Conservation (phyloP, 2,329 filamentous ascomycete species). For the Thermoascus crustaceus region DNA sequence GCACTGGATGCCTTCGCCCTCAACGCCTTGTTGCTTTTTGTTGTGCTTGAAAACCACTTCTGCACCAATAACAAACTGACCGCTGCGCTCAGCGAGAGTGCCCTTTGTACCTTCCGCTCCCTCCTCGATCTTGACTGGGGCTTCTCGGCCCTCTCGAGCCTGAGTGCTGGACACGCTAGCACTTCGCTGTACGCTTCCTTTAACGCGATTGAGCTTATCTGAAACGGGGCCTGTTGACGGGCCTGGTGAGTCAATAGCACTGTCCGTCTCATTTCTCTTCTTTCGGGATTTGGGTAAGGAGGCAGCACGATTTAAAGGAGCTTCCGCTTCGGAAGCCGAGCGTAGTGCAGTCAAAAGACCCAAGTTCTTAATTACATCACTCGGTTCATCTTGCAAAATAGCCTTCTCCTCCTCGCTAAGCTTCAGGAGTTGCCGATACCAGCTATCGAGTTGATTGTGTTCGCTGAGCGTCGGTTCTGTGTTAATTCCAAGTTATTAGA, state of each 20-base stretch:
- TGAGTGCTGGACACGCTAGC: slow-evolving; percentile 36
- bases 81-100: slow-evolving; percentile 36
- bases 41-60: slow-evolving; percentile 46
- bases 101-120: slow-evolving; percentile 36
- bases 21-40: slow-evolving; percentile 43
- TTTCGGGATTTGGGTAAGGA: slow-evolving; percentile 38
- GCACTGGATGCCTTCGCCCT: slow-evolving; percentile 59
- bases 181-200: slow-evolving; percentile 32
- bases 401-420: slow-evolving; percentile 42
- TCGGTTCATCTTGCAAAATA: slow-evolving; percentile 41
- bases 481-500: slow-evolving; percentile 3
- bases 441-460: slow-evolving; percentile 37
- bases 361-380: slow-evolving; percentile 44
- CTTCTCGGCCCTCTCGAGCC: slow-evolving; percentile 26
- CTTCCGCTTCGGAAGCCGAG: slow-evolving; percentile 40
- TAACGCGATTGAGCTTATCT: slow-evolving; percentile 38
- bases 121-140: slow-evolving; percentile 37
- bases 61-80: slow-evolving; percentile 37
- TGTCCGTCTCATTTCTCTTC: slow-evolving; percentile 38
- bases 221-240: slow-evolving; percentile 30
- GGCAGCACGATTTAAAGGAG: slow-evolving; percentile 29
- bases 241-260: slow-evolving; percentile 37
- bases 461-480: slow-evolving; percentile 31
- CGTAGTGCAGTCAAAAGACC: slow-evolving; percentile 42
- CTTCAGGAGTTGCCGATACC: slow-evolving; percentile 40